Percentiles rank a stretch among this genome's conserved stretches.
Conservation (phyloP, 495 filamentous ascomycete species). For the Lasiosphaeriaceae sp. region DNA sequence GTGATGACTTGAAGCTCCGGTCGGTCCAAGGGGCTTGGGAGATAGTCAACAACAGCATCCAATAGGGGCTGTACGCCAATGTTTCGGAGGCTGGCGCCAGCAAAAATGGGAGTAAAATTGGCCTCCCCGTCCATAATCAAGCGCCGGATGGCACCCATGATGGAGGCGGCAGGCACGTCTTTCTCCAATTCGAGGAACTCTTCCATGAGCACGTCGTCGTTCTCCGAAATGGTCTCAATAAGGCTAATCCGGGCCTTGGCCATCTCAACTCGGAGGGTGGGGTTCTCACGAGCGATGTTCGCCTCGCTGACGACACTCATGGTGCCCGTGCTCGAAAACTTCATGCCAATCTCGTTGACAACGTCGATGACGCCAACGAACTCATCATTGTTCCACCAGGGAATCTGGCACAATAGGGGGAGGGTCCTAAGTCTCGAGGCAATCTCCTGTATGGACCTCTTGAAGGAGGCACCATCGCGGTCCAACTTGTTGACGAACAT, state of each 20-base stretch:
- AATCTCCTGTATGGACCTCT: slow-evolving; percentile 78
- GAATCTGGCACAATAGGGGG: slow-evolving; percentile 92
- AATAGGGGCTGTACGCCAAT: slow-evolving; percentile 92
- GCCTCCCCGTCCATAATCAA: slow-evolving; percentile 59
- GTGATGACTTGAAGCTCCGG: slow-evolving; percentile 74
- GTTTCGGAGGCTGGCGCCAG: slow-evolving; percentile 88
- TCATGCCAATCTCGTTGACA: slow-evolving; percentile 51
- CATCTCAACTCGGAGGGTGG: slow-evolving; percentile 62
- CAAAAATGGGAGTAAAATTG: slow-evolving; percentile 80
- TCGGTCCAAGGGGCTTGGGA: slow-evolving; percentile 78
- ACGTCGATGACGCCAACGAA: slow-evolving; percentile 83
- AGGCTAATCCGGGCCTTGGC: slow-evolving; percentile 70
- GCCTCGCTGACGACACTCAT: slow-evolving; percentile 51
- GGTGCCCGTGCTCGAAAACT: slow-evolving; percentile 49
- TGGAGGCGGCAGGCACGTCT: slow-evolving; percentile 62
- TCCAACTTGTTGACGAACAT: slow-evolving; percentile 96
- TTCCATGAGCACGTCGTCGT: slow-evolving; percentile 83
- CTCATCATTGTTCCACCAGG: slow-evolving; percentile 79
- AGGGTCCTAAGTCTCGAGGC: slow-evolving; percentile 72
- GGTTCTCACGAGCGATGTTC: slow-evolving; percentile 29
- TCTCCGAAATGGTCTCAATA: slow-evolving; percentile 78
- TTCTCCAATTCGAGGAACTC: slow-evolving; percentile 73
- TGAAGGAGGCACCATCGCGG: slow-evolving; percentile 88
- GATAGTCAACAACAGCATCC: slow-evolving; percentile 79
- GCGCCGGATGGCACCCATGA: slow-evolving; percentile 70